Evolutionary conservation across 768 basidiomycete species (phyloP).

Genomic region (Suillus weaverae): DNA sequence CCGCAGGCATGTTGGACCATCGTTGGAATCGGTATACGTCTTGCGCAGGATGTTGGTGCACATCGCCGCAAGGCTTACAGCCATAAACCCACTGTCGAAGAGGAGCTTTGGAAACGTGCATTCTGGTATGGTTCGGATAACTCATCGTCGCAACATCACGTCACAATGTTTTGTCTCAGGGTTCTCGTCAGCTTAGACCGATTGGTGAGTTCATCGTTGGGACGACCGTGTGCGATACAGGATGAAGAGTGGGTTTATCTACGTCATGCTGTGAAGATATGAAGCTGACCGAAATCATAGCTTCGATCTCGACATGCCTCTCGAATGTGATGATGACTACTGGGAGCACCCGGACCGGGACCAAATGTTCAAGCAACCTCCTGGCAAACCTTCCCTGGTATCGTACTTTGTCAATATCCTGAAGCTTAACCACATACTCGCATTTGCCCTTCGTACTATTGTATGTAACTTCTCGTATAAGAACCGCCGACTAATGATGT

Average conservation of each 20-base stretch:
- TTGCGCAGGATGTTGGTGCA: conserved; percentile 60
- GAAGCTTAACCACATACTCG: conserved; percentile 63
- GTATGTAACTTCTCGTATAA: conserved; percentile 32
- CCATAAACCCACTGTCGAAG: conserved; percentile 40
- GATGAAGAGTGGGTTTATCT: conserved; percentile 62
- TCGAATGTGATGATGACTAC: conserved; percentile 70
- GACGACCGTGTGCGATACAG: conserved; percentile 64
- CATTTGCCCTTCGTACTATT: conserved; percentile 61
- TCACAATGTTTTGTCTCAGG: conserved; percentile 17
- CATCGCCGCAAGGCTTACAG: conserved; percentile 42
- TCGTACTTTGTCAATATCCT: conserved; percentile 54
- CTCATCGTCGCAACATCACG: not conserved
- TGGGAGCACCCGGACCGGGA: conserved; percentile 54
- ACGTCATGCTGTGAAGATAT: not conserved
- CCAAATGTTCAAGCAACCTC: conserved; percentile 61
- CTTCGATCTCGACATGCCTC: conserved; percentile 59
- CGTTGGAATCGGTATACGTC: conserved; percentile 58
- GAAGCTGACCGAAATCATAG: conserved; percentile 32
- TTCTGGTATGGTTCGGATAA: conserved; percentile 41
- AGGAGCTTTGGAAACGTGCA: conserved; percentile 60
- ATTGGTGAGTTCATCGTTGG: conserved; percentile 48
- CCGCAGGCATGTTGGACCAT: conserved; percentile 70
- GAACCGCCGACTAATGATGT: not conserved
- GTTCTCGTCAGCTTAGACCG: conserved; percentile 32
- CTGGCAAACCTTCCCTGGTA: conserved; percentile 52